Evolutionary conservation across 805 yeast species (phyloP).

Genomic region (Starmerella davenportii): DNA sequence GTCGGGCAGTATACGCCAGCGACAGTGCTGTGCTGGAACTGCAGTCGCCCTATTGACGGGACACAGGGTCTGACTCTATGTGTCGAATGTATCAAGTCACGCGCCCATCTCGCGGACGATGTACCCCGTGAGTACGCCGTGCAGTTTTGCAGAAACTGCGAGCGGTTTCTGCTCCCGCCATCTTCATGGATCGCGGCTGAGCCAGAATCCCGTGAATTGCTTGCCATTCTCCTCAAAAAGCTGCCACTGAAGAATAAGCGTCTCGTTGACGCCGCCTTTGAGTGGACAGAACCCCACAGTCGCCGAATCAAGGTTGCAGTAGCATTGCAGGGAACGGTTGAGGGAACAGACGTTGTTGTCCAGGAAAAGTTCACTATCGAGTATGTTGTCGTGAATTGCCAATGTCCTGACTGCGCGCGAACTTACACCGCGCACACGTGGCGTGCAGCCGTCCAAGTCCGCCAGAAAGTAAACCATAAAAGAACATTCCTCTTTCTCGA

Average conservation of each 20-base stretch:
- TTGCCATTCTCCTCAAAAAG: constrained; percentile 77
- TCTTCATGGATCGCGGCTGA: constrained; percentile 81
- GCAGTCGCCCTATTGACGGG: constrained; percentile 98
- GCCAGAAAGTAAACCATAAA: constrained; percentile 90
- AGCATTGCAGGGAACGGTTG: constrained; percentile 86
- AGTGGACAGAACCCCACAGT: constrained; percentile 97
- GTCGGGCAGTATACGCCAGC: constrained; percentile 28
- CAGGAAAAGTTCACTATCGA: constrained; percentile 90
- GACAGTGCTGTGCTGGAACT: constrained; percentile 90
- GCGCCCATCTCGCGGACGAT: constrained; percentile 85
- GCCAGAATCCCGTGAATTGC: constrained; percentile 76
- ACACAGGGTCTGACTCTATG: constrained; percentile 85
- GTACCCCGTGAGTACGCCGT: constrained; percentile 74
- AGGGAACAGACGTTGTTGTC: constrained; percentile 51
- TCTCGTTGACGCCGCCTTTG: constrained; percentile 75
- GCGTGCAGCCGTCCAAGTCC: constrained; percentile 90
- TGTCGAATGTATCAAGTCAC: constrained; percentile 86
- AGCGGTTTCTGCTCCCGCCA: constrained; percentile 88
- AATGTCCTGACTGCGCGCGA: constrained; percentile 94
- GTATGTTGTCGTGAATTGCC: constrained; percentile 85
- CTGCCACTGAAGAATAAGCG: constrained; percentile 63
- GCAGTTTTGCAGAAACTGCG: constrained; percentile 94
- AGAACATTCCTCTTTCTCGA: constrained; percentile 84
- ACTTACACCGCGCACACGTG: constrained; percentile 85
- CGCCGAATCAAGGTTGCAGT: constrained; percentile 75